Evolutionary conservation across 225 moss, liverwort and hornwort species (phyloP), one percentile per base, ranked within the genome.

Genomic region (Neckera pumila): DNA sequence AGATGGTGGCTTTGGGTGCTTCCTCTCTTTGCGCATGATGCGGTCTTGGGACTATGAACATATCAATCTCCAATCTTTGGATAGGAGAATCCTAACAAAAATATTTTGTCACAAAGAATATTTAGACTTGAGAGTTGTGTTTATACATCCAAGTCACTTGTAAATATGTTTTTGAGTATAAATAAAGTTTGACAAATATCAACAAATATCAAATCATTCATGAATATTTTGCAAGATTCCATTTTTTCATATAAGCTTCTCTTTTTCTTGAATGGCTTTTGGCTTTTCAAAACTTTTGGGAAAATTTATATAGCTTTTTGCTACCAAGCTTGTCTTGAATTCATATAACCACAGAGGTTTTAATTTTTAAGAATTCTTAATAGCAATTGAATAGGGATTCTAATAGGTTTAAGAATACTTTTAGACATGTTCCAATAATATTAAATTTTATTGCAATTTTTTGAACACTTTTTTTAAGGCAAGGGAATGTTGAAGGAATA

Each of bases 41-140:
- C 0, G 0, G 9, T 5, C 23, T 36, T 36, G 25, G 25, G 20
- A 23, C 20, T 75, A 49, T 1, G 5, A 49, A 8, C 4, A 21
- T 34, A 8, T 8, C 12, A 75, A 75, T 49, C 3, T 34, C 3
- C 13, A 76, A 74, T 1, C 7, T 47, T 74, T 74, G 18, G 17
- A 30, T 17, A 28, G 3, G 17, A 73, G 3, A 45, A 20, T 51
- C 8, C 2, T 14, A 51, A 33, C 8, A 51, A 76, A 14, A 13
- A 14, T 3, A 76, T 34, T 76, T 53, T 34, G 5, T 51, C 5
- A 3, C 3, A 9, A 53, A 34, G 14, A 51, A 76, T 34, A 21
- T 21, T 53, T 34, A 9, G 5, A 34, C 47, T 47, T 47, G 47
- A 47, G 11, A 34, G 14, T 0, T 53, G 0, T 14, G 34, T 14